Evolutionary conservation across 2,329 filamentous ascomycete species (phyloP).

Genomic region (Fusarium brevicatenulatum): DNA sequence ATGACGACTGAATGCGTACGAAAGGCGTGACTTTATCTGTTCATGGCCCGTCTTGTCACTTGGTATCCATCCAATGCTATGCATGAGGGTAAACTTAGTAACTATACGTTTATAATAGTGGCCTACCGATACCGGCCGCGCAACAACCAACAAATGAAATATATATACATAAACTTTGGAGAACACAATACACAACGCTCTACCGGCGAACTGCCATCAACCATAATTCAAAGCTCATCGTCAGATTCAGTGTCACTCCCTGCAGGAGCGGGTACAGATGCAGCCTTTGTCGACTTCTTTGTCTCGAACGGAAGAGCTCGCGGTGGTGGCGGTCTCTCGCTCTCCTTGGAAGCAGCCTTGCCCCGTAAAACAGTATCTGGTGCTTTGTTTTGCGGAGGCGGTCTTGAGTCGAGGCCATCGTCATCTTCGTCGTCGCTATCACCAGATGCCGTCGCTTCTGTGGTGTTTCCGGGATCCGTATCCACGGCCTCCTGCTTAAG

Average conservation of each 20-base stretch:
- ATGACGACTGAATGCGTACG: neutral
- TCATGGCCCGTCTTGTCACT: neutral
- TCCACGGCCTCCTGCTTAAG: slow-evolving; percentile 51
- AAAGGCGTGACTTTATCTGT: neutral
- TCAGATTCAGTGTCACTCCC: slow-evolving; percentile 65
- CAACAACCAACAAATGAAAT: neutral
- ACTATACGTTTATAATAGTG: neutral
- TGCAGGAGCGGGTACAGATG: slow-evolving; percentile 43
- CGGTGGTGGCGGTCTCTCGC: slow-evolving; percentile 50
- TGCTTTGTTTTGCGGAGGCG: slow-evolving; percentile 7
- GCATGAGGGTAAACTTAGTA: neutral
- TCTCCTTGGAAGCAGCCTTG: slow-evolving; percentile 29
- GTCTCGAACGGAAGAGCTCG: slow-evolving; percentile 58
- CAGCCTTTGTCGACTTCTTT: slow-evolving; percentile 46
- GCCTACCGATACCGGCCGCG: neutral
- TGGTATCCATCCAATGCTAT: neutral
- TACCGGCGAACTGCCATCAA: slow-evolving; percentile 4
- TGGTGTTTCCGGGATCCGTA: slow-evolving; percentile 53
- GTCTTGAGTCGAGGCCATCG: slow-evolving; percentile 27
- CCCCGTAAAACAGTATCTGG: neutral
- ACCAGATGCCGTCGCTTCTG: slow-evolving; percentile 54
- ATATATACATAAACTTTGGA: neutral
- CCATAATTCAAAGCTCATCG: slow-evolving; percentile 60
- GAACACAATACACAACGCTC: neutral
- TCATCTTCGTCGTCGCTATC: slow-evolving; percentile 57